Conservation (phyloP, 139 green algal genomes). For the Chlamydomonas asymmetrica region DNA sequence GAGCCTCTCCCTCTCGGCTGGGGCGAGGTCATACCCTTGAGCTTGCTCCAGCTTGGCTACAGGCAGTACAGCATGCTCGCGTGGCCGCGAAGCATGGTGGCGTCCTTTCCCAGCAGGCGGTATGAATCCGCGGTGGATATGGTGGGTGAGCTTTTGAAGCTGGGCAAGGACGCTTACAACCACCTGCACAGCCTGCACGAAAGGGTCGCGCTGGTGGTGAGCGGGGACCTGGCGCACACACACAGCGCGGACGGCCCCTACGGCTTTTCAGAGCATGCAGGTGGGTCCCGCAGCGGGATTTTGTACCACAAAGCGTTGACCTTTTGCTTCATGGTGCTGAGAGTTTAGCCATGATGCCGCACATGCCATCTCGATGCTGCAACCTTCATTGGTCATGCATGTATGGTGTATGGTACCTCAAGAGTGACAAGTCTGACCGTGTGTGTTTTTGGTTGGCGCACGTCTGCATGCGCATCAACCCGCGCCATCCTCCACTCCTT, state of each 20-base stretch:
- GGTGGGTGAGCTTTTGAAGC: constrained; percentile 12
- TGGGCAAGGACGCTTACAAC: not conserved
- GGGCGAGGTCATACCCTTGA: constrained; percentile 17
- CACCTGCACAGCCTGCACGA: constrained; percentile 5
- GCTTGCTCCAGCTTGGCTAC: constrained; percentile 7
- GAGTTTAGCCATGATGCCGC: no score
- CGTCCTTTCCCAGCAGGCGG: constrained; percentile 1
- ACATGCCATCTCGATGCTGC: no score
- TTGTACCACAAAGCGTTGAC: no score
- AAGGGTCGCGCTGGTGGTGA: constrained; percentile 20
- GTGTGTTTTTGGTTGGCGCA: no score
- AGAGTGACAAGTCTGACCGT: no score
- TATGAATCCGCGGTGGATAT: constrained; percentile 18
- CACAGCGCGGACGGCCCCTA: constrained; percentile 9
- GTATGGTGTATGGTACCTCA: no score
- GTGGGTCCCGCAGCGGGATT: no score
- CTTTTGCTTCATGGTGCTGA: no score
- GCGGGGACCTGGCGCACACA: constrained; percentile 24
- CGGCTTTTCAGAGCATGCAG: constrained; percentile 7
- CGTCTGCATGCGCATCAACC: no score
- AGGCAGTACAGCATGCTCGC: not conserved
- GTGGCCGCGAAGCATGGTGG: not conserved
- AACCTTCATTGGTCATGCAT: no score
- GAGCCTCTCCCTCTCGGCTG: constrained; percentile 15
- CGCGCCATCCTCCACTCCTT: no score